Evolutionary conservation across 1,284 basidiomycete genomes (phyloP), one percentile per base, ranked within the genome.

Genomic region (Cryptococcus sp.): DNA sequence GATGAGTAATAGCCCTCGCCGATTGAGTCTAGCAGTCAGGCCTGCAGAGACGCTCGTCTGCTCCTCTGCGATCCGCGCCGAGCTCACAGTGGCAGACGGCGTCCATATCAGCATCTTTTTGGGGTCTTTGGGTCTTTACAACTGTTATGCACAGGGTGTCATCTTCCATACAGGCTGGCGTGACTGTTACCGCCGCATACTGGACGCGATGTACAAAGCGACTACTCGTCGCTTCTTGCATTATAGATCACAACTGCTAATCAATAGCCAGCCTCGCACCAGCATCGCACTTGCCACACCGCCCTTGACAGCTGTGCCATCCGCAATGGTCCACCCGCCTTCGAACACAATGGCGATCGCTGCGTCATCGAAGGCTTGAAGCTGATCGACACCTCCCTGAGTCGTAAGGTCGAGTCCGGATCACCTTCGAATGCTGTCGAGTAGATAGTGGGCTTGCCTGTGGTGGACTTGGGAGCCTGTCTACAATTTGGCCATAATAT

Each of bases 401-500:
- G 64, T 54, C 60, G 65, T 48, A 70, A 54, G 40, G 72, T 67
- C 3, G 65, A 66, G 40, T 72, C 72, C 55, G n/a, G n/a, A n/a
- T n/a, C n/a, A n/a, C 72, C 72, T 42, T 73, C 72, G 35, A 71
- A 69, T 17, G 72, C 70, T 11, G 62, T 61, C 27, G 64, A 50
- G 40, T 64, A 64, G 17, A 68, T 62, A n/a, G 53, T 64, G 0
- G 63, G 66, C 11, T 62, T 45, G 31, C 65, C 61, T 40, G 57
- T 60, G 5, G 44, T 27, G 13, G 58, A 60, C 49, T 65, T 68
- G 23, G 56, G 53, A 50, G 62, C 66, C 11, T 45, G 25, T 16
- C 56, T 13, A 3, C 25, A 52, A 10, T 8, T 35, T 8, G 5
- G 3, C 31, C 31, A 35, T 35, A 8, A 35, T 35, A 10, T 10